Evolutionary conservation across 2,329 filamentous ascomycete species (phyloP), one percentile per base, ranked within the genome.

Genomic region (Phialocephala subalpina): DNA sequence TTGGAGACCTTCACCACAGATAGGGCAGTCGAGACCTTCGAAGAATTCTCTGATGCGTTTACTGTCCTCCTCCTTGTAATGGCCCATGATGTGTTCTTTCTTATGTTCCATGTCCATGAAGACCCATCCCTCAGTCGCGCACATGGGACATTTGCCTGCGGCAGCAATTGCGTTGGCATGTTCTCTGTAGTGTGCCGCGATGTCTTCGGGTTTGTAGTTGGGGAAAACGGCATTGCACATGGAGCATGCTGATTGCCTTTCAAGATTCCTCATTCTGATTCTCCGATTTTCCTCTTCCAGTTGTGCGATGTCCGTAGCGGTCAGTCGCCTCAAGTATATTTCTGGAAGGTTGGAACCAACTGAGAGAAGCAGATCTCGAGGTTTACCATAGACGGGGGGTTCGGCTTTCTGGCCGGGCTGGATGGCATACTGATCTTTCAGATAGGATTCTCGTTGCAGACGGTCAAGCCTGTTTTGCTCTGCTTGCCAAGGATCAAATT

Each of bases 111-210:
- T 60, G 20, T 60, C 64, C 69, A 72, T 70, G 27, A 72, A 67
- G 0, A 58, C 58, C 70, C 71, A 75, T 4, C 67, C 58, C 9
- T 69, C 58, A 16, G 47, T 64, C n/a, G 63, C 70, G 58, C 74
- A 76, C 3, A 72, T 62, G 18, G 73, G 71, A 56, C 74, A 76
- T 52, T 63, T 60, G 0, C 70, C 70, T 33, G 55, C 69, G 14
- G 60, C 63, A 12, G 67, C 61, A 7, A 74, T 47, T n/a, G 68
- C 67, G 7, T 73, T 40, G 9, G 47, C 36, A 61, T 74, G 73
- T 27, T 63, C 25, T 40, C 62, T 49, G 35, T 61, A 70, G 60
- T 75, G 73, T 1, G 47, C 57, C 33, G 27, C 38, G 11, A 67
- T 71, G 14, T 69, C 60, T 1, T 71, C 60, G 4, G 58, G 42